A percentile compares a stretch with the other conserved stretches of the same genome.
Evolutionary conservation across 1,284 basidiomycete species (phyloP).

Genomic region (Psilocybe mexicana): DNA sequence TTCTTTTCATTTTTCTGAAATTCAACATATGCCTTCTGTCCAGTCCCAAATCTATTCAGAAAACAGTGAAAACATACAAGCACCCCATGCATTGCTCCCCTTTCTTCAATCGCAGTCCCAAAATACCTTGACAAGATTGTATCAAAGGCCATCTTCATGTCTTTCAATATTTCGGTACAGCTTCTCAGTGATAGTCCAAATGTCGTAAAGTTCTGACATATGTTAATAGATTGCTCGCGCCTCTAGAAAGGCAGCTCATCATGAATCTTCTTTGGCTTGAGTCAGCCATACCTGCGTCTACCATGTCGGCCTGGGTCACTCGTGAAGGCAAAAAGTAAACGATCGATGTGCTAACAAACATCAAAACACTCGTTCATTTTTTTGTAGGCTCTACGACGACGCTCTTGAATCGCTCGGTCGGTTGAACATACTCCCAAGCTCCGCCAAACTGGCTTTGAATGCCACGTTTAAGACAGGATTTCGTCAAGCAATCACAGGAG

Average conservation of each 20-base stretch:
- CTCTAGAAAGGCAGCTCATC: constrained; percentile 87
- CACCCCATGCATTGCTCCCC: constrained; percentile 64
- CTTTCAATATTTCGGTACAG: constrained; percentile 88
- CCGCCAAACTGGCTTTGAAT: constrained; percentile 69
- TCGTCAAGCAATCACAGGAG: constrained; percentile 88
- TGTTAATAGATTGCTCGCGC: constrained; percentile 71
- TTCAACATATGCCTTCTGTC: constrained; percentile 21
- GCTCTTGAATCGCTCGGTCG: constrained; percentile 67
- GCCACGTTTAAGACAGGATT: constrained; percentile 79
- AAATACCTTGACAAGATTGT: constrained; percentile 81
- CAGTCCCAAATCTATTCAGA: constrained; percentile 23
- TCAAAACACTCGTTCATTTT: constrained; percentile 12
- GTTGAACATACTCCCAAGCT: constrained; percentile 74
- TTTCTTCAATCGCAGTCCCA: constrained; percentile 90
- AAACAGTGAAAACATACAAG: constrained; percentile 15
- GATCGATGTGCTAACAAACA: neutral
- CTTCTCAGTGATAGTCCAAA: constrained; percentile 8
- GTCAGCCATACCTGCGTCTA: constrained; percentile 64
- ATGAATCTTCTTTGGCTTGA: constrained; percentile 94
- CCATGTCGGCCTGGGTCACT: constrained; percentile 85
- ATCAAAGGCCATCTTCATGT: constrained; percentile 89
- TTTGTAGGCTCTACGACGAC: constrained; percentile 62
- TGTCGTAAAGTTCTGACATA: constrained; percentile 26
- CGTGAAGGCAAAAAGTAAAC: constrained; percentile 69
- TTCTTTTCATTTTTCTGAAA: neutral